A percentile compares a stretch with the other conserved stretches of the same genome.
phyloP scores from a whole-genome alignment of 805 yeast species.

The Metschnikowia rubicola region DNA sequence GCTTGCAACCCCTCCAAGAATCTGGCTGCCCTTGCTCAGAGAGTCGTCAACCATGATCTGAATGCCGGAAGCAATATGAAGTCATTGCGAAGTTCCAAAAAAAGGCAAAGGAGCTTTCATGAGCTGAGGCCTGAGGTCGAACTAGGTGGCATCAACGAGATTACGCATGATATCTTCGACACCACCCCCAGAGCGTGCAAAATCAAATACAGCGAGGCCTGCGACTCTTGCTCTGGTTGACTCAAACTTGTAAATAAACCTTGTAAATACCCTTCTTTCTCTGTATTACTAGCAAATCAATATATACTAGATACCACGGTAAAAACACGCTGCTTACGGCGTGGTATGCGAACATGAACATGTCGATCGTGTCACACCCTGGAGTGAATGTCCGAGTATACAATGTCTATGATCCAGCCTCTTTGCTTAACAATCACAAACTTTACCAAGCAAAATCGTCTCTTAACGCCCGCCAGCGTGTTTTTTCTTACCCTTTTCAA shows the following conservation, averaged over 20 bases:
- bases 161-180: conserved; percentile 30
- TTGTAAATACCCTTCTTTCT: conserved; percentile 2
- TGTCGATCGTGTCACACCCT: too few relatives aligned
- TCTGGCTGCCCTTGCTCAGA: neutral
- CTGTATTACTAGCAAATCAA: neutral
- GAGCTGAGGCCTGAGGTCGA: neutral
- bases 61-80: neutral
- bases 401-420: too few relatives aligned
- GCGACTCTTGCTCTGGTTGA: conserved; percentile 25
- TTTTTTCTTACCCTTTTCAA: too few relatives aligned
- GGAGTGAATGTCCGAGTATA: too few relatives aligned
- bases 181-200: conserved; percentile 33
- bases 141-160: neutral
- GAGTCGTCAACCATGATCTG: too few relatives aligned
- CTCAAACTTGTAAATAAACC: conserved; percentile 6
- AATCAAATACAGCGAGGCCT: conserved; percentile 21
- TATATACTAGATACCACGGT: too few relatives aligned
- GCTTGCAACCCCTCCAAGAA: neutral
- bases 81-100: neutral
- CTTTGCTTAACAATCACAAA: too few relatives aligned
- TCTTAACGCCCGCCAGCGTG: too few relatives aligned
- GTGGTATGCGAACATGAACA: too few relatives aligned
- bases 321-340: too few relatives aligned
- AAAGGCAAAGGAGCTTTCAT: too few relatives aligned
- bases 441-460: too few relatives aligned